These are phyloP conservation scores for Penicillium roqueforti DNA, from an alignment of 495 filamentous ascomycete genomes.

Conservation along the genomic window DNA sequence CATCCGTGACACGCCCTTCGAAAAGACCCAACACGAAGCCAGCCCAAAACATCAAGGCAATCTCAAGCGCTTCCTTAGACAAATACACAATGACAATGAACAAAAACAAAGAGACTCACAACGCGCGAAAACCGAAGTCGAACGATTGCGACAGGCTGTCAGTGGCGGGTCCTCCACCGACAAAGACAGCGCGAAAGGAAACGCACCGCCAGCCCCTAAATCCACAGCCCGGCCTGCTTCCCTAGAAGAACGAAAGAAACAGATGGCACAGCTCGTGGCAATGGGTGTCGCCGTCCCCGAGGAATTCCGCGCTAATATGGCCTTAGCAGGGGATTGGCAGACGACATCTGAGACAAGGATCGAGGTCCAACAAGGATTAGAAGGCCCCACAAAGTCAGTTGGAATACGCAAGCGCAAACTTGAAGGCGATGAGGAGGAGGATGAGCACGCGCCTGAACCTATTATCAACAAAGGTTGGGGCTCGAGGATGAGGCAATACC, in stretches of 20 bases:
- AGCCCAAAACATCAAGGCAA: conserved; percentile 82
- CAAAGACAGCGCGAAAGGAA: conserved; percentile 22
- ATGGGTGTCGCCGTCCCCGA: conserved; percentile 85
- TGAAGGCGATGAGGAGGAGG: conserved; percentile 52
- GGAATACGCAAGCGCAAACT: conserved; percentile 69
- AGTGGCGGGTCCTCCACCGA: conserved; percentile 34
- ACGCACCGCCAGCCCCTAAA: conserved; percentile 20
- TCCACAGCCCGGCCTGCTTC: conserved; percentile 39
- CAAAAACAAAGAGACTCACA: conserved; percentile 72
- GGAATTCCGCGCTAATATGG: conserved; percentile 72
- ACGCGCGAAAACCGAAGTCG: conserved; percentile 79
- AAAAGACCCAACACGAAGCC: conserved; percentile 84
- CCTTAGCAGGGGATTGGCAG: conserved; percentile 88
- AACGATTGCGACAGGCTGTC: conserved; percentile 75
- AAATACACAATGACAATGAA: conserved; percentile 79
- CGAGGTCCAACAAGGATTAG: conserved; percentile 43
- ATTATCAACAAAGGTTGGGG: conserved; percentile 72
- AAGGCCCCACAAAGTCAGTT: conserved; percentile 27
- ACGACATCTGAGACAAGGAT: conserved; percentile 55
- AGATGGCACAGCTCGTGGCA: conserved; percentile 80
- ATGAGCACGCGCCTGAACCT: conserved; percentile 59
- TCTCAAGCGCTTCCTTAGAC: conserved; percentile 84
- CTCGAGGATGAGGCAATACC: conserved; percentile 61
- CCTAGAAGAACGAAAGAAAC: conserved; percentile 69
- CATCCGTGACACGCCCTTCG: conserved; percentile 88